Base-by-base conservation (phyloP, 257 asterid species). In the Datura wrightii region DNA sequence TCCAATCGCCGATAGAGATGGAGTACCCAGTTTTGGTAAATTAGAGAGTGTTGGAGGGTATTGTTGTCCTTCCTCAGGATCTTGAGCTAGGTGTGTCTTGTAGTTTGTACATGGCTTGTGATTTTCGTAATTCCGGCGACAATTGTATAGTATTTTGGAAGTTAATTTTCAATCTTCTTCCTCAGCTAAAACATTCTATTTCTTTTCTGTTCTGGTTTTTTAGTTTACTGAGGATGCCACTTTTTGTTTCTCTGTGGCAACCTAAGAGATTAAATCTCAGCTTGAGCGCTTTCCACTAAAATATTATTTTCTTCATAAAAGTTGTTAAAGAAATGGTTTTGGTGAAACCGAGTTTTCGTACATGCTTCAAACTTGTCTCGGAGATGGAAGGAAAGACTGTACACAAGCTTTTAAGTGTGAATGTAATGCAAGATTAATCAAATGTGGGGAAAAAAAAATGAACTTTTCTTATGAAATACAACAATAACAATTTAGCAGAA, bases 1-100 rank as follows among this genome's bases (percentile, higher is more conserved):
- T 88, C 92, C 41, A 69, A 69, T 39, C 79, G 79, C 53, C 53
- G 79, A 9, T 69, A 69, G 53, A 69, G 15, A 39, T 19, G 8
- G 70, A 69, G 44, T n/a, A 8, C 4, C 11, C 46, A 36, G 67
- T 85, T 41, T 83, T 84, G 84, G 65, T 50, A n/a, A 44, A 82
- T 16, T 65, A 67, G 82, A 34, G 79, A 19, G 71, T 72, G 84
- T 7, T 65, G 76, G 18, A 10, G 72, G 44, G 5, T 65, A 65
- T 65, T 65, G 10, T 34, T 65, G 72, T 65, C 42, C 44, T 78
- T 76, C 5, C 4, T 4, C 42, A 60, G 74, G 84, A 59, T 59
- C 39, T 59, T 10, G 24, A 58, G 84, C 54, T 58, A 58, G 24
- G 13, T 58, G 39, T 59, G 6, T 46, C 13, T 19, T 56, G 55